Percentiles rank a stretch among this genome's conserved stretches.
Evolutionary conservation across 495 filamentous ascomycete species (phyloP).

Genomic region (Chaetomium cochliodes): DNA sequence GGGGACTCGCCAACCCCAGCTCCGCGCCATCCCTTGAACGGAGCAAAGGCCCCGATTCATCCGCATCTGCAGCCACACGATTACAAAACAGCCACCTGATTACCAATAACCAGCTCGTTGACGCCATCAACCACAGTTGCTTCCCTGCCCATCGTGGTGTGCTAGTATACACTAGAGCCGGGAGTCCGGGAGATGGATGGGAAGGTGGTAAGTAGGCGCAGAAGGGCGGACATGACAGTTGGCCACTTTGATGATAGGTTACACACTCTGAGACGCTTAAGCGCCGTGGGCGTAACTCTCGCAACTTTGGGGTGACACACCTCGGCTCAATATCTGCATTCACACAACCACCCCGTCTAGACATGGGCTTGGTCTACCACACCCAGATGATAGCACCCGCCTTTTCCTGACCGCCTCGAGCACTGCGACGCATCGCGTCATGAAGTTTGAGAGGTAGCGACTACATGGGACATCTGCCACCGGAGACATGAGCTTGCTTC

Average conservation of each 20-base stretch:
- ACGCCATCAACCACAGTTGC: not conserved
- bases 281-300: not conserved
- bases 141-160: not conserved
- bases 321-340: conserved; percentile 10
- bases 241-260: conserved; percentile 3
- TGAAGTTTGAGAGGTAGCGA: not conserved
- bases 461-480: not conserved
- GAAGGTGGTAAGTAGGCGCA: too few species aligned
- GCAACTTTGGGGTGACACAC: not conserved
- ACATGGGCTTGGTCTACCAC: not conserved
- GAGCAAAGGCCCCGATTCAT: not conserved
- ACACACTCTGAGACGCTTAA: conserved; percentile 2
- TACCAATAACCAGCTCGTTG: conserved; percentile 7
- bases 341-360: conserved; percentile 3
- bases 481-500: not conserved
- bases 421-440: not conserved
- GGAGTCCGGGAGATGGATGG: not conserved
- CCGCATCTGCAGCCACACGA: not conserved
- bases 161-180: not conserved
- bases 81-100: not conserved
- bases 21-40: not conserved
- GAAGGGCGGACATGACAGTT: too few species aligned
- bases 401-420: conserved; percentile 12
- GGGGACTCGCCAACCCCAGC: not conserved
- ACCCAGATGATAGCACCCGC: not conserved